Base-by-base conservation (phyloP, 768 basidiomycete genomes). In the Crepidotus variabilis region DNA sequence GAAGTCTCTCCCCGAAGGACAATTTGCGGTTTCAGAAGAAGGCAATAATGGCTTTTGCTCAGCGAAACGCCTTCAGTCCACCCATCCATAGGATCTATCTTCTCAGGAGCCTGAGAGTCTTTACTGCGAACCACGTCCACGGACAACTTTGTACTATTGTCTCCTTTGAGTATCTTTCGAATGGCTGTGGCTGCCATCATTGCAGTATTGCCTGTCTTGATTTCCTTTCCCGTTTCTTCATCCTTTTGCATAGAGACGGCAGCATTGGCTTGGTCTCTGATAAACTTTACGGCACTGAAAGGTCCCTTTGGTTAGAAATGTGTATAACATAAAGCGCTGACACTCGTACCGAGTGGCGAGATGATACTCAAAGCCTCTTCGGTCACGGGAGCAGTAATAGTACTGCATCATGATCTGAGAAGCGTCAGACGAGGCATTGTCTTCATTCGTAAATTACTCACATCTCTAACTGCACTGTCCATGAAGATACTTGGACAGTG, bases 1-100 rank as follows among this genome's bases (percentile, higher is more conserved):
- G 67, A 52, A 10, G 65, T 71, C 36, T 87, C 82, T 58, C 85
- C 89, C 18, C 82, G 78, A 23, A 97, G 72, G 9, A 93, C 84
- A 51, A 98, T 82, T 66, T 98, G 95, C 11, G 95, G 94, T 64
- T 94, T 94, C 57, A 96, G 73, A 33, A 98, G 78, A n/a, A 94
- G 77, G 65, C 90, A 90, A 67, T 90, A 88, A 65, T 94, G 84
- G 43, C 85, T 84, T 62, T 88, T 88, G 51, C 75, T 73, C 28
- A 88, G 74, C 24, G 85, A 80, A 48, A 90, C 84, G 1, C 85
- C 87, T 34, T 88, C 83, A 23, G 78, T 78, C 87, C 88, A 91
- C 13, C 89, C 89, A 45, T 80, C 75, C 52, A 90, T 67, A 10
- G 89, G 87, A 52, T 87, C 81, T 10, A 80, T 68, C 23, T 70